These are phyloP conservation scores for Russula brevipes DNA, from an alignment of 768 basidiomycete species.

Conservation along the genomic window DNA sequence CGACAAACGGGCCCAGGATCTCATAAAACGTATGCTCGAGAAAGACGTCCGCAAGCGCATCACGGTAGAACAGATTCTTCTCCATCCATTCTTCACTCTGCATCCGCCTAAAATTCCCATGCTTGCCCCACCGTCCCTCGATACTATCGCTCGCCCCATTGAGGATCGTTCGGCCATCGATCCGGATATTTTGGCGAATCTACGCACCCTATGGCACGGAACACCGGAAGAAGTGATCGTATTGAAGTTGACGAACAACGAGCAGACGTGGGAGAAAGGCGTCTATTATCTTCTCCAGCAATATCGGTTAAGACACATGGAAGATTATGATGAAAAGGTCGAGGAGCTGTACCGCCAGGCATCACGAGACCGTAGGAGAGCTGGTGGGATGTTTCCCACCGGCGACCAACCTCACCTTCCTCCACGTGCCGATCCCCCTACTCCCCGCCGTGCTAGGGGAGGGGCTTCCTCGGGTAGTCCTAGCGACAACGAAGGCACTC, in stretches of 20 bases:
- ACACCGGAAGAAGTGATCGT: conserved; percentile 69
- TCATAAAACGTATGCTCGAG: conserved; percentile 76
- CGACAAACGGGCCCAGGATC: conserved; percentile 63
- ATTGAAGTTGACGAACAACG: conserved; percentile 55
- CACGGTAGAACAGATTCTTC: conserved; percentile 73
- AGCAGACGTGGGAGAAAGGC: conserved; percentile 91
- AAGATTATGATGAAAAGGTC: conserved; percentile 57
- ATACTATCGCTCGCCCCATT: conserved; percentile 66
- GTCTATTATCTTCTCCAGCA: conserved; percentile 87
- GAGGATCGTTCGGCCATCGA: conserved; percentile 64
- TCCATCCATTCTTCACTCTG: conserved; percentile 73
- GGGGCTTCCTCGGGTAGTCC: conserved; percentile 19
- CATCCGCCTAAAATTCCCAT: conserved; percentile 42
- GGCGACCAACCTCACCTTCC: conserved; percentile 35
- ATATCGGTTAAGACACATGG: conserved; percentile 71
- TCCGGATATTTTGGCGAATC: conserved; percentile 81
- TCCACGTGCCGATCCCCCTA: conserved; percentile 53
- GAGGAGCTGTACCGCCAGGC: conserved; percentile 31
- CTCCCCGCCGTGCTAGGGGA: conserved; percentile 50
- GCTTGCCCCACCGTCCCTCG: conserved; percentile 52
- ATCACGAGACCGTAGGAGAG: conserved; percentile 35
- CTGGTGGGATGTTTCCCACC: conserved; percentile 29
- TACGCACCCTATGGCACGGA: conserved; percentile 89
- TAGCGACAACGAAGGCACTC: conserved; percentile 20
- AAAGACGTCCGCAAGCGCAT: conserved; percentile 71